phyloP scores from a whole-genome alignment of 176 grass and related monocot genomes.

The Triticum aestivum region DNA sequence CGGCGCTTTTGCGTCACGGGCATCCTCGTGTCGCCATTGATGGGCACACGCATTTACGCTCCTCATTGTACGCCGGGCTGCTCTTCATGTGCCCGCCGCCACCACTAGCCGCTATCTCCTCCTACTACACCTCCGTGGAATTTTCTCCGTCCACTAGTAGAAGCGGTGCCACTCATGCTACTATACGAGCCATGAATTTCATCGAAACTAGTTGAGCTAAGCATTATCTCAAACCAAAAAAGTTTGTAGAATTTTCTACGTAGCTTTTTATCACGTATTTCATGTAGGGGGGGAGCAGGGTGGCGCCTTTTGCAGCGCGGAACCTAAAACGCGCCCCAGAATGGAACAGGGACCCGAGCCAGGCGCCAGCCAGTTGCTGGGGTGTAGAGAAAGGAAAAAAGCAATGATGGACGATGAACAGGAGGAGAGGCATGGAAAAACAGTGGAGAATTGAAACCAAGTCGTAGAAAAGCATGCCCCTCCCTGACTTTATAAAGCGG shows the following conservation, averaged over 20 bases:
- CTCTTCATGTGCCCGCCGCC: not conserved
- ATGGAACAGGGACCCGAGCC: not conserved
- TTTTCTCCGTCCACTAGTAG: not conserved
- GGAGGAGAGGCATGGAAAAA: not conserved
- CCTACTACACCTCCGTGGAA: not conserved
- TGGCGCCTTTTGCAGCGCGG: not conserved
- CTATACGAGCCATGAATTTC: too few relatives aligned
- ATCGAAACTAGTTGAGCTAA: too few relatives aligned
- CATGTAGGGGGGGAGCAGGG: not conserved
- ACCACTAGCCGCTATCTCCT: not conserved
- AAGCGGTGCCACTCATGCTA: too few relatives aligned
- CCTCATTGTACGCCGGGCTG: not conserved
- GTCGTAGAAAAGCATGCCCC: not conserved
- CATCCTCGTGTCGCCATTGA: constrained; percentile 27
- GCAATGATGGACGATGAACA: not conserved
- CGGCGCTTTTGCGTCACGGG: constrained; percentile 12
- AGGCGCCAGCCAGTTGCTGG: not conserved
- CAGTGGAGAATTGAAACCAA: not conserved
- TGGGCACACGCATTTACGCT: constrained; percentile 27
- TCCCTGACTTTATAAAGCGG: constrained; percentile 37
- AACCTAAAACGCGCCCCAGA: constrained; percentile 38
- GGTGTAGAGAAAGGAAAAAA: not conserved
- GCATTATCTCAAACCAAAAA: too few relatives aligned
- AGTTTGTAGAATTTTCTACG: too few relatives aligned
- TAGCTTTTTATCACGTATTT: not conserved